These are phyloP conservation scores for Gloeostereum incarnatum DNA, from an alignment of 768 basidiomycete species.

Conservation along the genomic window DNA sequence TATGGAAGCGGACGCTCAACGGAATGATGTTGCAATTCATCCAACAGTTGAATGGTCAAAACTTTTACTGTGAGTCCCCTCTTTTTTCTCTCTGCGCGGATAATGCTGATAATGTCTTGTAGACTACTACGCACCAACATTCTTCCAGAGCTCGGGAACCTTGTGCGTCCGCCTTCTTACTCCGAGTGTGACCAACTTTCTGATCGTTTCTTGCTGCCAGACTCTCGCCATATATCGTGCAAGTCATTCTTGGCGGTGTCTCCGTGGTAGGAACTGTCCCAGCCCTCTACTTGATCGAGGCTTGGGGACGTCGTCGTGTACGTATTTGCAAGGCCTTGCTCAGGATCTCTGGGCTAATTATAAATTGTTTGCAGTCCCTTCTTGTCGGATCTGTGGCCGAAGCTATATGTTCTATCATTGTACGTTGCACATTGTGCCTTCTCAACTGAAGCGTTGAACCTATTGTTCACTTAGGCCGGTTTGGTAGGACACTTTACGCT, in stretches of 20 bases:
- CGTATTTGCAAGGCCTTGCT: conserved; percentile 7
- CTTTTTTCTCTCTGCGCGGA: background rate
- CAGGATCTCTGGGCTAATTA: background rate
- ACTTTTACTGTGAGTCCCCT: conserved; percentile 56
- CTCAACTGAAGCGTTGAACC: background rate
- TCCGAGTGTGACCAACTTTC: too few species aligned
- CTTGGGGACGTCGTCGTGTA: conserved; percentile 64
- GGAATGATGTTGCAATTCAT: conserved; percentile 84
- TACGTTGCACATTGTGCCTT: conserved; percentile 15
- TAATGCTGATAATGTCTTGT: conserved; percentile 8
- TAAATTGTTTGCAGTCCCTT: conserved; percentile 33
- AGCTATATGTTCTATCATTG: conserved; percentile 54
- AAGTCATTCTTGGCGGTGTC: conserved; percentile 65
- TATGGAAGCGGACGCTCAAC: conserved; percentile 69
- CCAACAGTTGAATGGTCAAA: conserved; percentile 75
- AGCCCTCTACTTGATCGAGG: conserved; percentile 61
- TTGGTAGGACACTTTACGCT: conserved; percentile 64
- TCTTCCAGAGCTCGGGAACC: conserved; percentile 70
- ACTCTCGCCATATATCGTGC: conserved; percentile 67
- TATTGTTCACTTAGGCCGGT: conserved; percentile 36
- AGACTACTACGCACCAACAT: conserved; percentile 77
- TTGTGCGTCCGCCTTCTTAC: too few species aligned
- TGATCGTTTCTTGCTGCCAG: conserved; percentile 14
- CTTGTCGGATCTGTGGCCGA: conserved; percentile 55
- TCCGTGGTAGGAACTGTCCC: conserved; percentile 68